phyloP scores from a whole-genome alignment of 768 basidiomycete genomes.

The Lentinula raphanica region DNA sequence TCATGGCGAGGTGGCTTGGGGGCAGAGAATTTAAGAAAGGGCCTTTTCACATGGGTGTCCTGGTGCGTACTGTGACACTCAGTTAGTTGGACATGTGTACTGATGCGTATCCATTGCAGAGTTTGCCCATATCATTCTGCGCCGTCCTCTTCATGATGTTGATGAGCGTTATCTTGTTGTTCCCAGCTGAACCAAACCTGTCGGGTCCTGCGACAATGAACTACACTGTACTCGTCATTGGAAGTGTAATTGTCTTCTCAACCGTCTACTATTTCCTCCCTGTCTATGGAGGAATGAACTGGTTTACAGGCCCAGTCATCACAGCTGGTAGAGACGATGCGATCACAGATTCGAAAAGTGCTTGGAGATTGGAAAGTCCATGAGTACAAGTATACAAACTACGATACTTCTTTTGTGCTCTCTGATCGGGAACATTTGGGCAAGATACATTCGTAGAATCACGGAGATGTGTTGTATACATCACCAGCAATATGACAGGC shows the following conservation, averaged over 20 bases:
- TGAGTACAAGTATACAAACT: too few relatives aligned
- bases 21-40: conserved; percentile 29
- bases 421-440: too few relatives aligned
- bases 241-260: conserved; percentile 52
- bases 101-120: conserved; percentile 29
- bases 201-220: conserved; percentile 46
- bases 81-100: neutral
- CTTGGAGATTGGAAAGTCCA: too few relatives aligned
- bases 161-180: conserved; percentile 57
- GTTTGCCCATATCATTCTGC: conserved; percentile 46
- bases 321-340: neutral
- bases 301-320: conserved; percentile 65
- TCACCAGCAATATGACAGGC: conserved; percentile 4
- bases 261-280: conserved; percentile 66
- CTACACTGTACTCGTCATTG: conserved; percentile 64
- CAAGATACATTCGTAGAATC: too few relatives aligned
- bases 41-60: conserved; percentile 33
- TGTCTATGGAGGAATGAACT: conserved; percentile 61
- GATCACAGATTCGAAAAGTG: too few relatives aligned
- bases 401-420: too few relatives aligned
- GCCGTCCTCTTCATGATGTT: conserved; percentile 64
- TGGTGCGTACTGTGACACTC: conserved; percentile 17
- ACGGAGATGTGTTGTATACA: neutral
- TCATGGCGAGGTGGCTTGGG: conserved; percentile 27
- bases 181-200: conserved; percentile 50